Base-by-base conservation (phyloP, 345 rosid genomes). In the Gossypium bickii region DNA sequence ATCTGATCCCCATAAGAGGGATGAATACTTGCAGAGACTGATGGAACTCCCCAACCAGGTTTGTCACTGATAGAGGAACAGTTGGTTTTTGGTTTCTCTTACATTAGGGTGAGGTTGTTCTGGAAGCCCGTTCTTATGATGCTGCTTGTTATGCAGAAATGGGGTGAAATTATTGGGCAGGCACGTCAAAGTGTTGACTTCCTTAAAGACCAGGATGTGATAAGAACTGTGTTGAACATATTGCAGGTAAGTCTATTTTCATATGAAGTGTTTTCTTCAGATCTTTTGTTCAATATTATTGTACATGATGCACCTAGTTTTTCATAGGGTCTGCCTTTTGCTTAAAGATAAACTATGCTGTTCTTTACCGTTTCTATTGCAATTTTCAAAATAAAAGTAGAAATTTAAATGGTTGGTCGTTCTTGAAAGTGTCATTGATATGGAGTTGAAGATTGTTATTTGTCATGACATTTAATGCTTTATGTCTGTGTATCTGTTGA, bases 1-100 rank as follows among this genome's bases (percentile, higher is more conserved):
- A 82, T 63, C 99, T 85, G 99, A 92, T 85, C 88, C 87, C 17
- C 94, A 89, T 73, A 96, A 93, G 86, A 89, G 99, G 83, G 98
- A 96, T 83, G 99, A 96, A 72, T 96, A 93, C 78, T 81, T 96
- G 70, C 93, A 86, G 80, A 92, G 99, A 76, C 81, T 96, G 84
- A 96, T 96, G 99, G 84, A 83, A 60, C 95, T 96, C 71, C 99
- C 99, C 18, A 92, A 96, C 83, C 93, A 88, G 97, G 99, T 96
- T 62, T 60, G 48, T 73, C 16, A 45, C 20, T 55, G 25, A 51
- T 27, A 51, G 3, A 51, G 24, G 58, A 67, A 64, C 59, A 2
- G 12, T 13, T 49, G n/a, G 47, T n/a, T 52, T 48, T 49, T 47
- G 49, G 60, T 25, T 52, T 7, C 57, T 24, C 7, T 12, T 3